Evolutionary conservation across 306 rosid genomes (phyloP).

Genomic region (Lotus japonicus): DNA sequence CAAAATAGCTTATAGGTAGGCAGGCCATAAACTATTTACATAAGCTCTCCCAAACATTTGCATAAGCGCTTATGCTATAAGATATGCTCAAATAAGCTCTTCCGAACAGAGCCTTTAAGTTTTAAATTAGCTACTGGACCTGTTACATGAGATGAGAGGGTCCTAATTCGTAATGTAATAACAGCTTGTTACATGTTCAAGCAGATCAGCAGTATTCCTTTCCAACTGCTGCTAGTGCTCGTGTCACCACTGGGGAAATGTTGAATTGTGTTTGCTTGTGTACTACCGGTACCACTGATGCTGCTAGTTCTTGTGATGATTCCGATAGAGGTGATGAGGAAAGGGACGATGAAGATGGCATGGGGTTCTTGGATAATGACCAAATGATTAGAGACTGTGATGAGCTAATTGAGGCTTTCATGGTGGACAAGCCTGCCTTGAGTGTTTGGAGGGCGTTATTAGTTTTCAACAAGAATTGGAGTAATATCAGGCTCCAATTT

Average conservation of each 20-base stretch:
- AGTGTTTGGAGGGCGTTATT: conserved; percentile 67
- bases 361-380: conserved; percentile 34
- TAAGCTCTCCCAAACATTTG: too few species aligned
- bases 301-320: conserved; percentile 7
- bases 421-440: neutral
- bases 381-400: conserved; percentile 43
- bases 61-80: too few species aligned
- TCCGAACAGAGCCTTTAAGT: too few species aligned
- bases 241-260: conserved; percentile 22
- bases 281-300: conserved; percentile 21
- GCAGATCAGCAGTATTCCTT: conserved; percentile 19
- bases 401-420: conserved; percentile 43
- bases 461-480: conserved; percentile 69
- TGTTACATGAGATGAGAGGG: neutral
- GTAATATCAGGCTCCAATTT: conserved; percentile 58
- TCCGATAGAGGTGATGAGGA: conserved; percentile 11
- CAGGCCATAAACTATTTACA: too few species aligned
- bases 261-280: conserved; percentile 8
- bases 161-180: neutral
- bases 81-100: too few species aligned
- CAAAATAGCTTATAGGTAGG: too few species aligned
- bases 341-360: conserved; percentile 21
- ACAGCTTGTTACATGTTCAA: conserved; percentile 10
- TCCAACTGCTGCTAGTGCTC: conserved; percentile 25
- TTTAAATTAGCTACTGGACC: neutral